These are phyloP conservation scores for Henckelia pumila DNA, from an alignment of 257 asterid genomes.

Conservation along the genomic window DNA sequence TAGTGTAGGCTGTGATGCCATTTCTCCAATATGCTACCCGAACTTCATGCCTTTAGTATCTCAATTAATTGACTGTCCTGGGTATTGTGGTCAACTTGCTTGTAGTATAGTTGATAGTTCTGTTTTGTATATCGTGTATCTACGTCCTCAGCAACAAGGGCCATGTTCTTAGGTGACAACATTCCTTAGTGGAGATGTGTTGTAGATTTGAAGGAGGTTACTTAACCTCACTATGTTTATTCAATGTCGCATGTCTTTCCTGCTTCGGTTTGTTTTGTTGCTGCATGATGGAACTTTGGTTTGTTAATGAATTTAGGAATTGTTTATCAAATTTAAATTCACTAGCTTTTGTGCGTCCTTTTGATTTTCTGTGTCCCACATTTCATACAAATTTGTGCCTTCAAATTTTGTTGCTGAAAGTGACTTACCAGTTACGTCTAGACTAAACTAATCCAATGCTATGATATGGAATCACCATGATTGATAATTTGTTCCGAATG, in stretches of 20 bases:
- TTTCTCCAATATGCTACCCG: background rate
- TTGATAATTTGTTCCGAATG: constrained; percentile 3
- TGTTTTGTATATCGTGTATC: background rate
- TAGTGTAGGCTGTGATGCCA: background rate
- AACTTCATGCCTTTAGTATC: constrained; percentile 2
- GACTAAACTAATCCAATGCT: background rate
- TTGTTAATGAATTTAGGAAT: background rate
- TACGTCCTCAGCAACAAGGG: background rate
- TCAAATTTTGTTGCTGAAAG: background rate
- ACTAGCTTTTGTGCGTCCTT: background rate
- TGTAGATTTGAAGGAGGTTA: background rate
- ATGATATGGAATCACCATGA: background rate
- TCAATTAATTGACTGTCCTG: background rate
- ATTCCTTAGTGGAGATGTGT: background rate
- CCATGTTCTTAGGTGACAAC: background rate
- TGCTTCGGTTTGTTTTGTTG: background rate
- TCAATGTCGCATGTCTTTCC: background rate
- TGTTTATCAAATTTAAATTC: background rate
- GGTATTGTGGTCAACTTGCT: background rate
- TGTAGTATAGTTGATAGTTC: background rate
- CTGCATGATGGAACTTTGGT: background rate
- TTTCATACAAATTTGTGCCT: background rate
- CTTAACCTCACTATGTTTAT: too few relatives aligned
- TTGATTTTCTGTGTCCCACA: background rate
- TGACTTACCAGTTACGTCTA: background rate